Conservation (phyloP, 2,329 filamentous ascomycete genomes). For the Trichoderma semiorbis region DNA sequence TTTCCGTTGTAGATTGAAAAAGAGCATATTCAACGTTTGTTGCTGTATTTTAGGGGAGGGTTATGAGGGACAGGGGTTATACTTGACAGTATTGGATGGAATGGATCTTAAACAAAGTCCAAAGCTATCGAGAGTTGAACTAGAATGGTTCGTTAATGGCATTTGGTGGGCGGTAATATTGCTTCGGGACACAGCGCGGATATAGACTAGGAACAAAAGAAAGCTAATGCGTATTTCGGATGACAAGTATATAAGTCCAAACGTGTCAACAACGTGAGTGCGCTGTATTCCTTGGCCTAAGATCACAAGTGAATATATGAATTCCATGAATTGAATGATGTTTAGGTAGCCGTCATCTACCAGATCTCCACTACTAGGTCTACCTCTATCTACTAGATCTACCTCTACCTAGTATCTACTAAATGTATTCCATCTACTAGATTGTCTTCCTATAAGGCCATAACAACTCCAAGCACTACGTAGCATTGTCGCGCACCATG, state of each 20-base stretch:
- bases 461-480: not conserved
- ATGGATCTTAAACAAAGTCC: not conserved
- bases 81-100: not conserved
- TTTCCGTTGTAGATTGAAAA: not conserved
- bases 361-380: no score
- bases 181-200: slow-evolving; percentile 1
- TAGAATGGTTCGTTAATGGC: not conserved
- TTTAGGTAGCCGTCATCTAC: no score
- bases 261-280: not conserved
- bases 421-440: no score
- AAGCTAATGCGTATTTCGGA: not conserved
- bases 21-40: not conserved
- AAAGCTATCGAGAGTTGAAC: not conserved
- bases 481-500: not conserved
- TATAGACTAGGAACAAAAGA: slow-evolving; percentile 8
- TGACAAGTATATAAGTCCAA: not conserved
- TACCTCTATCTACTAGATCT: no score
- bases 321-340: no score
- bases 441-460: no score
- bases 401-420: no score
- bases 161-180: not conserved
- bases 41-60: not conserved
- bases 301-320: not conserved
- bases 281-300: not conserved
- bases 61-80: not conserved